Percentiles rank a stretch among this genome's conserved stretches.
These are phyloP conservation scores for Boechera retrofracta DNA, from an alignment of 345 rosid genomes.

Conservation along the genomic window DNA sequence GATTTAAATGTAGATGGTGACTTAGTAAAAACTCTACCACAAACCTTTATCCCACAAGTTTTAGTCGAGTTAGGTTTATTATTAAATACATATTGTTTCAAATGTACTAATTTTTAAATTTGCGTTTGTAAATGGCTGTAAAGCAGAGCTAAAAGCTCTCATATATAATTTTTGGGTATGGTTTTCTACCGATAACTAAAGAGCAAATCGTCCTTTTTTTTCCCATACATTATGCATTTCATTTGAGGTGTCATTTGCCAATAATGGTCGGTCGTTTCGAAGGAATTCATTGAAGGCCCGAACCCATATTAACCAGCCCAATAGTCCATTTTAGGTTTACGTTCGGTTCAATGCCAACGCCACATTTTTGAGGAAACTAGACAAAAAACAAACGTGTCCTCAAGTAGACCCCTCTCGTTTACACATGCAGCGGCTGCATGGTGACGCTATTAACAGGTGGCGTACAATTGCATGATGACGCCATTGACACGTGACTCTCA, in stretches of 20 bases:
- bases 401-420: slow-evolving; percentile 11
- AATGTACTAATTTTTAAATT: no score
- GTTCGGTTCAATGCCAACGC: slow-evolving; percentile 38
- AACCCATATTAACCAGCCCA: slow-evolving; percentile 13
- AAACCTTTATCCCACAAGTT: no score
- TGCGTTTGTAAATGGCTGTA: neutral
- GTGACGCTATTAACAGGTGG: slow-evolving; percentile 41
- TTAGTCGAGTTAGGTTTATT: no score
- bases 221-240: no score
- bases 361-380: slow-evolving; percentile 6
- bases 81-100: no score
- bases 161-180: no score
- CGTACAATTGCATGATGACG: slow-evolving; percentile 31
- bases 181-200: no score
- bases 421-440: slow-evolving; percentile 48
- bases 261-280: neutral
- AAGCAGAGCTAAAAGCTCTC: no score
- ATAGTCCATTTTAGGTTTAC: neutral
- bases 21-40: no score
- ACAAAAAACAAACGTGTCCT: slow-evolving; percentile 43
- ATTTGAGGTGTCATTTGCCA: neutral
- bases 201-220: no score
- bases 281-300: slow-evolving; percentile 17
- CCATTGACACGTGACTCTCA: slow-evolving; percentile 32
- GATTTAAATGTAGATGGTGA: no score